phyloP scores from a whole-genome alignment of 1,284 basidiomycete species.

The Wallemia ichthyophaga region DNA sequence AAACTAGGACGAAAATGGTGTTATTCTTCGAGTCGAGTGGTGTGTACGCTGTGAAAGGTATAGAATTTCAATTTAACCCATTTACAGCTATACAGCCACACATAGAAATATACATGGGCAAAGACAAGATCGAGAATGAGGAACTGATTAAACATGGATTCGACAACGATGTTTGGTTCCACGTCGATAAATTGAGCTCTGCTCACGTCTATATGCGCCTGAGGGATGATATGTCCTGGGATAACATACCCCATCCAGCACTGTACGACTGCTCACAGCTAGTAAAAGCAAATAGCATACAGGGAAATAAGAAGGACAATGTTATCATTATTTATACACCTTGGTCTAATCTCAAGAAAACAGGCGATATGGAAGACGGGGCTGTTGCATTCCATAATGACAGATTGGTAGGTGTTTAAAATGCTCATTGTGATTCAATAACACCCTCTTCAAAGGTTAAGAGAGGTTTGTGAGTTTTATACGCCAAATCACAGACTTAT shows the following conservation, averaged over 20 bases:
- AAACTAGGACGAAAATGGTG: slow-evolving; percentile 17
- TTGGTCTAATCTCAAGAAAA: slow-evolving; percentile 65
- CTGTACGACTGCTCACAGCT: slow-evolving; percentile 69
- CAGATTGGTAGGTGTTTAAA: neutral
- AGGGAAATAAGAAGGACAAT: slow-evolving; percentile 94
- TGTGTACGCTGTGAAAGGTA: slow-evolving; percentile 5
- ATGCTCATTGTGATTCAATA: neutral
- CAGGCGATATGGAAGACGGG: slow-evolving; percentile 82
- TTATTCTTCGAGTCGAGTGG: slow-evolving; percentile 25
- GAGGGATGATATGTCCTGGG: slow-evolving; percentile 47
- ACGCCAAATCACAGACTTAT: neutral
- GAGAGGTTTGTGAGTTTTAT: slow-evolving; percentile 30
- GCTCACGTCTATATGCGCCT: slow-evolving; percentile 83
- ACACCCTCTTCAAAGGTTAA: slow-evolving; percentile 35
- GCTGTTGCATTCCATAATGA: slow-evolving; percentile 56
- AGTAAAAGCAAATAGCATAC: slow-evolving; percentile 91
- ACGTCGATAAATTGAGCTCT: slow-evolving; percentile 69
- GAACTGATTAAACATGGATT: slow-evolving; percentile 72
- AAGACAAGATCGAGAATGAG: slow-evolving; percentile 90
- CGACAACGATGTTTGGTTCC: slow-evolving; percentile 29
- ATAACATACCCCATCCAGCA: slow-evolving; percentile 46
- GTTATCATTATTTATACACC: slow-evolving; percentile 83
- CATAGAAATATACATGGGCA: slow-evolving; percentile 66
- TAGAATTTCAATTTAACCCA: slow-evolving; percentile 2
- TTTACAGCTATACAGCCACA: slow-evolving; percentile 25